Evolutionary conservation across 768 basidiomycete genomes (phyloP), one percentile per base, ranked within the genome.

Genomic region (Amanita rimosa): DNA sequence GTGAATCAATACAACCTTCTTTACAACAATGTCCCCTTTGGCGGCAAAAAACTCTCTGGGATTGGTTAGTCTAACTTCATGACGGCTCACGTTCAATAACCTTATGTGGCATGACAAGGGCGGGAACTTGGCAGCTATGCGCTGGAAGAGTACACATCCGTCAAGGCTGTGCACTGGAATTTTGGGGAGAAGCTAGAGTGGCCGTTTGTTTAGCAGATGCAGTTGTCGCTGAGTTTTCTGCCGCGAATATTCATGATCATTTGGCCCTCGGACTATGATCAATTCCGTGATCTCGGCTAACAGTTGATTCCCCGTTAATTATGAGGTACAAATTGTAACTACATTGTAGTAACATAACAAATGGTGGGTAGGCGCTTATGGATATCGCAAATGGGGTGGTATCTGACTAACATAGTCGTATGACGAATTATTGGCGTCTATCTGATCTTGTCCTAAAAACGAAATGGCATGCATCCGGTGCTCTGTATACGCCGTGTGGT

Each of bases 1-100:
- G 76, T 93, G 52, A 97, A 97, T 64, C 83, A 90, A 59, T 94
- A 92, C 67, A 86, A 84, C 59, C 36, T 85, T 10, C 63, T 95
- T 49, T 76, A 78, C 66, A 89, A 88, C 62, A 90, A 94, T 51
- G 83, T 92, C 39, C 95, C 95, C 1, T 97, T 97, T 59, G 94
- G 95, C 33, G 95, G 94, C 19, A 95, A 87, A 71, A 95, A 94
- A 66, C 85, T 89, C 62, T 88, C 85, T 37, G 92, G 92, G 46
- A 81, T 88, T 58, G 84, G 87, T 85, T 55, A 50, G 75, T 65
- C 49, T 19, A 35, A 39, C 21, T 37, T 11, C 8, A 29, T n/a
- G 16, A 13, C n/a, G 9, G 17, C 2, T 19, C 4, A 17, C 22
- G 4, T 24, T 9, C 19, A 22, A 10, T 37, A 24, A 16, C 36